A percentile compares a stretch with the other conserved stretches of the same genome.
Conservation (phyloP, 805 yeast species). For the Saccharomyces kudriavzevii region DNA sequence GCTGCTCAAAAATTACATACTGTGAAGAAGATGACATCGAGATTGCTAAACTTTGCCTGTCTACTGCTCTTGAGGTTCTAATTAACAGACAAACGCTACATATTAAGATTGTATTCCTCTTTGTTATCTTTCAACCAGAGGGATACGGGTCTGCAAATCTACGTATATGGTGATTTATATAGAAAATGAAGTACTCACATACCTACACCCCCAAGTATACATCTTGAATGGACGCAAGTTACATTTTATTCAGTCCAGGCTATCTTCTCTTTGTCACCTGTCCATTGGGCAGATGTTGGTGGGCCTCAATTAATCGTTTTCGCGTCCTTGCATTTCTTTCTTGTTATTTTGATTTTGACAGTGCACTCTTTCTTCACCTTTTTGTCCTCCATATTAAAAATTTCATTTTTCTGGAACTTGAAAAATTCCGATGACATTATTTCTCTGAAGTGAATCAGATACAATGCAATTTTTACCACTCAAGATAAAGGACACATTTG, state of each 20-base stretch:
- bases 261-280: neutral
- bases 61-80: neutral
- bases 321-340: neutral
- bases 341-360: neutral
- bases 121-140: neutral
- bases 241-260: neutral
- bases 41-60: neutral
- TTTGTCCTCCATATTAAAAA: neutral
- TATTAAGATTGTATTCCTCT: neutral
- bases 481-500: neutral
- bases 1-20: conserved; percentile 9
- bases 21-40: conserved; percentile 26
- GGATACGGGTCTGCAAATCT: neutral
- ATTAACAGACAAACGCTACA: neutral
- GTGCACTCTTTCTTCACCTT: neutral
- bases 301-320: neutral
- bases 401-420: neutral
- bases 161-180: neutral
- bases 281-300: neutral
- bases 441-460: neutral
- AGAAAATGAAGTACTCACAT: neutral
- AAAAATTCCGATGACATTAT: neutral
- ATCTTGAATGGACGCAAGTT: neutral
- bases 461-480: neutral
- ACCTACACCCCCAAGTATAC: neutral